Percentiles rank a stretch among this genome's conserved stretches.
These are phyloP conservation scores for Plasmodium coatneyi DNA, from an alignment of 169 alveolate species.

Conservation along the genomic window DNA sequence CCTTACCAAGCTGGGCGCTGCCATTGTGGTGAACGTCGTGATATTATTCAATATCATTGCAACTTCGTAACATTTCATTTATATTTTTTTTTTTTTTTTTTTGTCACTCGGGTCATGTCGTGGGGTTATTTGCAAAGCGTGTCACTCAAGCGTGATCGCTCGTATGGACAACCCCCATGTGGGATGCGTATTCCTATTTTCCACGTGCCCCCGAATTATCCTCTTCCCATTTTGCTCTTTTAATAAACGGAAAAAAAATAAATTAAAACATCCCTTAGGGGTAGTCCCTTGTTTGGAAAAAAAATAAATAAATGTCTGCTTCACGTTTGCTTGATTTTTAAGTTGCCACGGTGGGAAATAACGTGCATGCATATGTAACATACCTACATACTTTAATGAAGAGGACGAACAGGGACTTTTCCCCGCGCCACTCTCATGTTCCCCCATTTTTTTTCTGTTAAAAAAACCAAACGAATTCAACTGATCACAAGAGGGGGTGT, in stretches of 20 bases:
- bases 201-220: background rate
- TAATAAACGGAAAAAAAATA: background rate
- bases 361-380: background rate
- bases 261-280: background rate
- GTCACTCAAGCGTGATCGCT: background rate
- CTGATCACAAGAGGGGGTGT: background rate
- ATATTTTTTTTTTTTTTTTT: background rate
- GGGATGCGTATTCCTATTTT: background rate
- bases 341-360: background rate
- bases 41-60: background rate
- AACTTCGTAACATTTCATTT: background rate
- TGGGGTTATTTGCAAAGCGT: background rate
- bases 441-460: background rate
- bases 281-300: background rate
- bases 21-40: background rate
- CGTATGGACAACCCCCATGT: background rate
- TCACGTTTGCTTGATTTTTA: background rate
- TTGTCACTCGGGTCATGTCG: background rate
- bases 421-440: background rate
- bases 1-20: background rate
- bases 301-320: background rate
- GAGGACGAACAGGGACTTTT: background rate
- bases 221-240: background rate
- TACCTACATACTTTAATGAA: background rate
- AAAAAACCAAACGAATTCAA: background rate